Evolutionary conservation across 1,284 basidiomycete genomes (phyloP).

Genomic region (Papiliotrema terrestris): DNA sequence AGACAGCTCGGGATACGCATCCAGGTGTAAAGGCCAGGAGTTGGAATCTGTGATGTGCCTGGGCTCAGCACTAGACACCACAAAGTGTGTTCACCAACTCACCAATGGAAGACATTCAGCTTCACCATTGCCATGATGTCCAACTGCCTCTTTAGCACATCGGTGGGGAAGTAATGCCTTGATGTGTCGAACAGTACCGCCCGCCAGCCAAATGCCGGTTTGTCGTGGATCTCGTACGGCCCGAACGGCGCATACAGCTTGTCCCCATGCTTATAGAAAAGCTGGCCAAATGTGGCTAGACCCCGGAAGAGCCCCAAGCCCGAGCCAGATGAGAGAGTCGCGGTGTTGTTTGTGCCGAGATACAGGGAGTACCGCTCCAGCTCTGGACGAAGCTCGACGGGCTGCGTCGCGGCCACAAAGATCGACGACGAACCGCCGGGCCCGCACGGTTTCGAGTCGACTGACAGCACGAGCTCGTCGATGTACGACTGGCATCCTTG

Average conservation of each 20-base stretch:
- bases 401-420: constrained; percentile 2
- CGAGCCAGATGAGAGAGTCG: constrained; percentile 64
- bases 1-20: constrained; percentile 62
- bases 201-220: constrained; percentile 52
- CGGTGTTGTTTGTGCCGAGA: constrained; percentile 53
- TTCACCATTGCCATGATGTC: constrained; percentile 86
- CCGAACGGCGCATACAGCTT: constrained; percentile 26
- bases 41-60: constrained; percentile 63
- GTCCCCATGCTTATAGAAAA: constrained; percentile 50
- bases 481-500: neutral
- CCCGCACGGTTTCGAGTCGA: neutral
- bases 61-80: neutral
- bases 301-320: constrained; percentile 75
- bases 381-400: constrained; percentile 14
- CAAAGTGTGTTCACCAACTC: neutral
- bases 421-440: constrained; percentile 4
- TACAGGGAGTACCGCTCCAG: constrained; percentile 21
- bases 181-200: constrained; percentile 79
- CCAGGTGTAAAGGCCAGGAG: constrained; percentile 68
- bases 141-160: constrained; percentile 45
- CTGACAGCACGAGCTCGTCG: neutral
- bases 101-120: constrained; percentile 48
- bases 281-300: constrained; percentile 74
- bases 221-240: constrained; percentile 48
- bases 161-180: constrained; percentile 53